Evolutionary conservation across 2,329 filamentous ascomycete genomes (phyloP).

Genomic region (Colletotrichum salicis): DNA sequence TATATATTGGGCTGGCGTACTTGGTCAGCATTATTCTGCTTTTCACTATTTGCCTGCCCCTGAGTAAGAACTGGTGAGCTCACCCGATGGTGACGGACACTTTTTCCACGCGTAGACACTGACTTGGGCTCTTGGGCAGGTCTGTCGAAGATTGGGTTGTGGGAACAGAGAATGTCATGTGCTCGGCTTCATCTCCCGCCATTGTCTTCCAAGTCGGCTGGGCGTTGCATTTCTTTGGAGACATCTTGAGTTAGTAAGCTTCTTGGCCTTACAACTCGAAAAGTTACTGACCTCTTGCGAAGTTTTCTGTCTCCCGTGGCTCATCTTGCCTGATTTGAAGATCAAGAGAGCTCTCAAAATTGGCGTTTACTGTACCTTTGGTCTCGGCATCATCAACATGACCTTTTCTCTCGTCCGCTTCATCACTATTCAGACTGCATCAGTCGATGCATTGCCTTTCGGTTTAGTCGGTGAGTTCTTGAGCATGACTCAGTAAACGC

Average conservation of each 20-base stretch:
- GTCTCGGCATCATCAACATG: constrained; percentile 31
- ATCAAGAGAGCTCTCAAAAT: constrained; percentile 23
- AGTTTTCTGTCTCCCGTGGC: constrained; percentile 26
- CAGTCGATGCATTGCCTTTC: constrained; percentile 19
- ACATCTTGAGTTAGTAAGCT: constrained; percentile 3
- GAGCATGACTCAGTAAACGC: background rate
- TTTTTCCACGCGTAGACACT: background rate
- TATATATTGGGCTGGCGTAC: constrained; percentile 25
- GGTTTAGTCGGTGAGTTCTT: constrained; percentile 23
- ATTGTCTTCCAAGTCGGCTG: constrained; percentile 30
- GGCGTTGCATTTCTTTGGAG: constrained; percentile 30
- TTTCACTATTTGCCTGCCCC: constrained; percentile 23
- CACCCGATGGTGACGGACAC: background rate
- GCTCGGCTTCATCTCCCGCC: constrained; percentile 20
- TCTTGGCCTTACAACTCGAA: background rate
- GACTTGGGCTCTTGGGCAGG: background rate
- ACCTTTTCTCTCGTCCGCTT: constrained; percentile 29
- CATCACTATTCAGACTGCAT: constrained; percentile 27
- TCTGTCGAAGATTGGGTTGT: constrained; percentile 3
- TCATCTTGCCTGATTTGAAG: constrained; percentile 26
- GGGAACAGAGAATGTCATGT: constrained; percentile 21
- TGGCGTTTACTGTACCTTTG: constrained; percentile 30
- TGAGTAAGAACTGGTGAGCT: constrained; percentile 25
- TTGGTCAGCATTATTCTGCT: constrained; percentile 25
- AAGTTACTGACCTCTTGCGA: background rate